A percentile compares a stretch with the other conserved stretches of the same genome.
Conservation (phyloP, 768 basidiomycete species). For the Suillus plorans region DNA sequence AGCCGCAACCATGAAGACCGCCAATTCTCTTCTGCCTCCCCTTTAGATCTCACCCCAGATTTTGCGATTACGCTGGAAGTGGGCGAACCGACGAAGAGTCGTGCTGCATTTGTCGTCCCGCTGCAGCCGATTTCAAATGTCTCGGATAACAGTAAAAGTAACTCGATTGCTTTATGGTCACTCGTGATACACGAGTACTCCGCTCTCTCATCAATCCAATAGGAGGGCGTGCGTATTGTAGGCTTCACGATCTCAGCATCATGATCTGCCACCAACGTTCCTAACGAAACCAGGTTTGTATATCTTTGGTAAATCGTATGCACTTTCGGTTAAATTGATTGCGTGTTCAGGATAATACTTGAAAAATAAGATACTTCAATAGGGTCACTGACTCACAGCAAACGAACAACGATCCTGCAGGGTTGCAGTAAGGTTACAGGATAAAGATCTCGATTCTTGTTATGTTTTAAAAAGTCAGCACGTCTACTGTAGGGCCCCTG, state of each 20-base stretch:
- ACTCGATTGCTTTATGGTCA: neutral
- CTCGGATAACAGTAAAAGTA: neutral
- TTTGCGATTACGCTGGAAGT: conserved; percentile 1
- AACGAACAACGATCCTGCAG: neutral
- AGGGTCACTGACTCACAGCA: neutral
- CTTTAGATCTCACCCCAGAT: conserved; percentile 4
- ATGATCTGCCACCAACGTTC: too few relatives aligned
- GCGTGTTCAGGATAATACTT: neutral
- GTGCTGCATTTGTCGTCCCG: neutral
- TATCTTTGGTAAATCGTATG: neutral
- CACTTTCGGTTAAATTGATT: conserved; percentile 4
- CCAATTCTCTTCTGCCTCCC: neutral
- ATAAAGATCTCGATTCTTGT: neutral
- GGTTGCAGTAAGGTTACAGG: neutral
- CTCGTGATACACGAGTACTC: neutral
- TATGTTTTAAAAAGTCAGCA: neutral
- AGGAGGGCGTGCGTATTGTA: neutral
- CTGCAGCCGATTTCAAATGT: neutral
- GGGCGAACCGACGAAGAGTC: neutral
- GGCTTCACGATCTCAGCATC: neutral
- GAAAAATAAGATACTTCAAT: neutral
- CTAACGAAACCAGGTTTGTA: neutral
- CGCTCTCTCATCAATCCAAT: neutral
- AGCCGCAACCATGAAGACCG: neutral
- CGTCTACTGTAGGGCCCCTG: neutral